Percentiles rank a stretch among this genome's conserved stretches.
These are phyloP conservation scores for Trichoderma harzianum DNA, from an alignment of 2,329 filamentous ascomycete genomes.

Conservation along the genomic window DNA sequence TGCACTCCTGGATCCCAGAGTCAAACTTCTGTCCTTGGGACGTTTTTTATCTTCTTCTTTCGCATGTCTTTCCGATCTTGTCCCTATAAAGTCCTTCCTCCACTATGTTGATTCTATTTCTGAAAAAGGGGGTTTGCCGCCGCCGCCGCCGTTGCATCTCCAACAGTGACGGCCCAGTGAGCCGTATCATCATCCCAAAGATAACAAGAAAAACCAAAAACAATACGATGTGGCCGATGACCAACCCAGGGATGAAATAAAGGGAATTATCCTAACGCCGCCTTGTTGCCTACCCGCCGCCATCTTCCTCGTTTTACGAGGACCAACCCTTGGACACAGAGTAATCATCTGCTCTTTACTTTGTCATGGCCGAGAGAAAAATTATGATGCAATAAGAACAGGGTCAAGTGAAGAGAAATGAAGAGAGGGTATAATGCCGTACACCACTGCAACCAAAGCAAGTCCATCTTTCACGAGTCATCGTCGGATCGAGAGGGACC, in stretches of 20 bases:
- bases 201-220: neutral
- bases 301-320: neutral
- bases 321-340: slow-evolving; percentile 12
- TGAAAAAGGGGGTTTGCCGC: neutral
- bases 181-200: neutral
- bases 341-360: slow-evolving; percentile 2
- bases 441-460: slow-evolving; percentile 15
- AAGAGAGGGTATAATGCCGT: slow-evolving; percentile 2
- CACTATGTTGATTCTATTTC: neutral
- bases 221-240: neutral
- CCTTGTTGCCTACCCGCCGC: slow-evolving; percentile 8
- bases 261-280: slow-evolving; percentile 8
- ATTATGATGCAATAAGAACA: slow-evolving; percentile 3
- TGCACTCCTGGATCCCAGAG: neutral
- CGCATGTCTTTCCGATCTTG: neutral
- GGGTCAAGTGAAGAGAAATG: neutral
- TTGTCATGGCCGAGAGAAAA: neutral
- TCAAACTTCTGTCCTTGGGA: neutral
- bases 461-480: slow-evolving; percentile 29
- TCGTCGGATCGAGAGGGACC: slow-evolving; percentile 39
- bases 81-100: neutral
- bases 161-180: neutral
- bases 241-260: neutral
- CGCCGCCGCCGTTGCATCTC: neutral
- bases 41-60: neutral